Evolutionary conservation across 2,329 filamentous ascomycete genomes (phyloP).

Genomic region (Venturia nashicola): DNA sequence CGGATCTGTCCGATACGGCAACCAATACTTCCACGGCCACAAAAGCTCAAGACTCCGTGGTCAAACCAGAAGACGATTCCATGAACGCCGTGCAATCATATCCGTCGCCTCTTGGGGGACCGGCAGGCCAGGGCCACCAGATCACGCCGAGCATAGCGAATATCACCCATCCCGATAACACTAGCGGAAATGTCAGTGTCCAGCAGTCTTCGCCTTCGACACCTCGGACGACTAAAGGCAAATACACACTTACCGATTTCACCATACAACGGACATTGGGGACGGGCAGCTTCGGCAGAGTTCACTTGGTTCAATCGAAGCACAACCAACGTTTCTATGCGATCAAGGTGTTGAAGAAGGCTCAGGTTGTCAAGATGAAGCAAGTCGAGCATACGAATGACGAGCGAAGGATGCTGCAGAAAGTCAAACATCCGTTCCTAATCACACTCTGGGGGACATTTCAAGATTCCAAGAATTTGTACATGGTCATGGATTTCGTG

Average conservation of each 20-base stretch:
- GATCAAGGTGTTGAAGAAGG: conserved; percentile 96
- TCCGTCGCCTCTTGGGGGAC: not conserved
- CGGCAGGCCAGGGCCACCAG: conserved; percentile 27
- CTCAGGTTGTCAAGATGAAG: conserved; percentile 99
- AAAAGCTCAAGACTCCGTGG: conserved; percentile 1
- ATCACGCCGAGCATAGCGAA: conserved; percentile 74
- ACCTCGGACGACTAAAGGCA: conserved; percentile 77
- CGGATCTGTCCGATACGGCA: conserved; percentile 8
- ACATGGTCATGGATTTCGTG: conserved; percentile 99
- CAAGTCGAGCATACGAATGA: conserved; percentile 99
- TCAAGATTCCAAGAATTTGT: conserved; percentile 86
- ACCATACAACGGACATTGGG: conserved; percentile 81
- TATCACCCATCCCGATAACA: conserved; percentile 52
- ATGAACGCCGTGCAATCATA: conserved; percentile 4
- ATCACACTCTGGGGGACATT: conserved; percentile 98
- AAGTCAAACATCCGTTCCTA: conserved; percentile 95
- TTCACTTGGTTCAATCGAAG: conserved; percentile 93
- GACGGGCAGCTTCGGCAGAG: conserved; percentile 91
- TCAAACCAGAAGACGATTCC: not conserved
- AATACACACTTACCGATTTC: conserved; percentile 91
- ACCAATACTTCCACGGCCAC: not conserved
- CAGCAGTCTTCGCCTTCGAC: conserved; percentile 21
- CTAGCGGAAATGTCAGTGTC: conserved; percentile 25
- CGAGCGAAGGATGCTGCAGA: conserved; percentile 86
- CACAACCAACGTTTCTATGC: conserved; percentile 98